Percentiles rank a stretch among this genome's conserved stretches.
Conservation (phyloP, 208 protist genomes). For the Dictyostelium gargantuum region DNA sequence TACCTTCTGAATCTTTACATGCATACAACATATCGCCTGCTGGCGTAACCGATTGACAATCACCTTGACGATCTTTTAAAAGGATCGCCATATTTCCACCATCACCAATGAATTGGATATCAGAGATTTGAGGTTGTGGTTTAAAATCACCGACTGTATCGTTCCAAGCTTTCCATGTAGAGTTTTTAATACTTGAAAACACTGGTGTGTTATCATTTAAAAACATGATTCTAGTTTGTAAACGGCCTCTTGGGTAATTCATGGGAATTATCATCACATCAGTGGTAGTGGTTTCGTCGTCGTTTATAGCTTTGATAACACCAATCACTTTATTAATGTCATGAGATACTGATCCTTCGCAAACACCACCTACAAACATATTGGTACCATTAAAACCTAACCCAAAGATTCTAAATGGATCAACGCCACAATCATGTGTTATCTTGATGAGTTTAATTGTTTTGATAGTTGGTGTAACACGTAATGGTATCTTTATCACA, state of each 20-base stretch:
- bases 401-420: not conserved
- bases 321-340: not conserved
- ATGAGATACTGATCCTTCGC: not conserved
- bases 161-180: not conserved
- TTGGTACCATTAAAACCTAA: not conserved
- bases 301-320: not conserved
- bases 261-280: not conserved
- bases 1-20: constrained; percentile 3
- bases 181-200: not conserved
- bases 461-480: not conserved
- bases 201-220: not conserved
- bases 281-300: not conserved
- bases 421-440: not conserved
- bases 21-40: constrained; percentile 7
- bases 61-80: constrained; percentile 3
- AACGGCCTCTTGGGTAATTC: not conserved
- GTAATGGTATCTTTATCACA: not conserved
- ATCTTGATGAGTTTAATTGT: not conserved
- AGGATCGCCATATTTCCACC: not conserved
- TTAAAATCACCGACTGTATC: not conserved
- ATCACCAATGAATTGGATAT: constrained; percentile 19
- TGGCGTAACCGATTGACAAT: not conserved
- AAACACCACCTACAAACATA: constrained; percentile 32
- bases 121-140: not conserved
- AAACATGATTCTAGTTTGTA: constrained; percentile 1